Evolutionary conservation across 2,329 filamentous ascomycete species (phyloP), one percentile per base, ranked within the genome.

Genomic region (Celoporthe dispersa): DNA sequence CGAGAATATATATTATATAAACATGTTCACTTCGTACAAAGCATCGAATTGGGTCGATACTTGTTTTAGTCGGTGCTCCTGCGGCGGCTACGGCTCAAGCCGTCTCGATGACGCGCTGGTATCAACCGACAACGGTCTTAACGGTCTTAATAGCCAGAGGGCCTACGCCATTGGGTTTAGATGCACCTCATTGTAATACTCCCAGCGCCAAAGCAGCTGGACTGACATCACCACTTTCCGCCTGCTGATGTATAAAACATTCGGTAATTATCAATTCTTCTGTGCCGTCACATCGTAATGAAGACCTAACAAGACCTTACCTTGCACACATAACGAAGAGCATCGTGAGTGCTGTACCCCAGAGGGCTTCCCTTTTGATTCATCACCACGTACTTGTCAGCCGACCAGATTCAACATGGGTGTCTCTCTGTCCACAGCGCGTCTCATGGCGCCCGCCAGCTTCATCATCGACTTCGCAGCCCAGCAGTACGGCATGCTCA

Each of bases 401-500:
- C 2, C 19, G 6, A 28, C 28, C 16, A 3, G 33, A 12, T 1
- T 66, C 53, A 76, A 51, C 2, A 88, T 88, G 86, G 86, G 84
- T 67, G 80, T 88, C 74, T 81, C 83, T 44, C 82, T 86, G 69
- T 85, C 81, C 64, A 87, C 85, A 1, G 85, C 86, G 65, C 84
- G 84, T 73, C 85, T 82, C 75, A 79, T 88, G 25, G 86, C 86
- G 44, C 86, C 87, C 0, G 76, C 82, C 22, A 85, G 85, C 31
- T 89, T 89, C 77, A 65, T 81, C 25, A 84, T 85, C 76, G 85
- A 89, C 78, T 88, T 90, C 74, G 84, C 84, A 3, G 83, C 85
- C 1, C 87, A 90, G 76, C 85, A 87, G 75, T 89, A 89, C 77
- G 87, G 87, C 76, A 84, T 90, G 77, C 81, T 87, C 41, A 84